phyloP scores from a whole-genome alignment of 2,329 filamentous ascomycete species.

The Paracoccidioides brasiliensis region DNA sequence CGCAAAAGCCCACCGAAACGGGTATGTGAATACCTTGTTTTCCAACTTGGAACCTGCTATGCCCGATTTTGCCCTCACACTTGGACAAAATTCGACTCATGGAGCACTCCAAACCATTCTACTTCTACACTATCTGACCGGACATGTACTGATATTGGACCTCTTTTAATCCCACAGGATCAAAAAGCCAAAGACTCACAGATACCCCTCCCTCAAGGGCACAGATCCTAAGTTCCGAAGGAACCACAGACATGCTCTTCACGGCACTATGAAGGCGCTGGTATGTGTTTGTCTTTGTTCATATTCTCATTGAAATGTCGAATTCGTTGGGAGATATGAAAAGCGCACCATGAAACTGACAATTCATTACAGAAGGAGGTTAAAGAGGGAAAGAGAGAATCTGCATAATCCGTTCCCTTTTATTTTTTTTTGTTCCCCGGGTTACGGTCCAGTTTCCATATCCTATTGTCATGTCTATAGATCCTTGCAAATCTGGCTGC shows the following conservation, averaged over 20 bases:
- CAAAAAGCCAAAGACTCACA: slow-evolving; percentile 99
- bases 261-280: slow-evolving; percentile 96
- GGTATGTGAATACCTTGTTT: slow-evolving; percentile 47
- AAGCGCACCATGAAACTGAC: slow-evolving; percentile 19
- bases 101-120: not conserved
- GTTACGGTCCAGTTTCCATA: slow-evolving; percentile 4
- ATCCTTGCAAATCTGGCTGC: not conserved
- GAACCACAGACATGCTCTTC: slow-evolving; percentile 99
- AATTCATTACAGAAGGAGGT: slow-evolving; percentile 67
- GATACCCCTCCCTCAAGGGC: slow-evolving; percentile 97
- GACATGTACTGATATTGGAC: slow-evolving; percentile 1
- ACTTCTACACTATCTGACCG: not conserved
- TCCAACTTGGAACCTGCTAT: not conserved
- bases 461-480: slow-evolving; percentile 12
- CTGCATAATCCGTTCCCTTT: slow-evolving; percentile 48
- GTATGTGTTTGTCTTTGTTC: slow-evolving; percentile 44
- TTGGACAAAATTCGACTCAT: not conserved
- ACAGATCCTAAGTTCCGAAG: slow-evolving; percentile 99
- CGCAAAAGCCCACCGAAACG: slow-evolving; percentile 98
- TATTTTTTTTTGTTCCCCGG: slow-evolving; percentile 12
- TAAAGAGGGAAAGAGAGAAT: slow-evolving; percentile 87
- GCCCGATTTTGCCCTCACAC: not conserved
- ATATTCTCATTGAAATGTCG: slow-evolving; percentile 6
- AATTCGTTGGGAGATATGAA: slow-evolving; percentile 5
- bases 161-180: slow-evolving; percentile 50